phyloP scores from a whole-genome alignment of 768 basidiomycete species.

The Pisolithus microcarpus region DNA sequence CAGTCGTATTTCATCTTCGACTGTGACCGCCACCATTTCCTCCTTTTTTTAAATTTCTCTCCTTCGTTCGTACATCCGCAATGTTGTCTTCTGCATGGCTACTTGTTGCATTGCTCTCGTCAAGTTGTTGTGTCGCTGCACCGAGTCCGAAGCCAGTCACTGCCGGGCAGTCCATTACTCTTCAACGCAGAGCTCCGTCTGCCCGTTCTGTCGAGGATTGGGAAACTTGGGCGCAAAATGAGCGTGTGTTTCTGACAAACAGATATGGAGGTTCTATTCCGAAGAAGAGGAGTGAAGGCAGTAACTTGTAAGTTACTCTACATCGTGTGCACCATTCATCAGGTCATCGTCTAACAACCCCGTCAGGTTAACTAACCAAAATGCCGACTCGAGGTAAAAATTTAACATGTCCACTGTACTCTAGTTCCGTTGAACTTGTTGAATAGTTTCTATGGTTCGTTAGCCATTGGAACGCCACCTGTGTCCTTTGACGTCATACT shows the following conservation, averaged over 20 bases:
- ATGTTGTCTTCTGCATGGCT: slow-evolving; percentile 13
- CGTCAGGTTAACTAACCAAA: slow-evolving; percentile 59
- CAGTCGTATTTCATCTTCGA: neutral
- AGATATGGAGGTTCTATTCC: slow-evolving; percentile 39
- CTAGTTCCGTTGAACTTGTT: slow-evolving; percentile 1
- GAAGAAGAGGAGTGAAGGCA: slow-evolving; percentile 40
- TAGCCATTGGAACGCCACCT: slow-evolving; percentile 80
- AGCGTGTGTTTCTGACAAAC: slow-evolving; percentile 34
- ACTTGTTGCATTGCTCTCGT: slow-evolving; percentile 4
- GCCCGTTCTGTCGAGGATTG: slow-evolving; percentile 31
- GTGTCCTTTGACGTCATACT: slow-evolving; percentile 77
- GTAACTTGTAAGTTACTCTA: slow-evolving; percentile 38
- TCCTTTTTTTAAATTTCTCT: neutral
- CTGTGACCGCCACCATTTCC: neutral
- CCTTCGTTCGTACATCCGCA: neutral
- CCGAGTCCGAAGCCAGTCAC: slow-evolving; percentile 3
- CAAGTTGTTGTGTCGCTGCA: slow-evolving; percentile 12
- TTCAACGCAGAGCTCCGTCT: slow-evolving; percentile 11
- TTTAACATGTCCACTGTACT: slow-evolving; percentile 14
- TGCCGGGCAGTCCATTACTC: slow-evolving; percentile 19
- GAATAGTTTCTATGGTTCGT: slow-evolving; percentile 60
- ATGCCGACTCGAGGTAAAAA: slow-evolving; percentile 54
- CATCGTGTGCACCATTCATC: neutral
- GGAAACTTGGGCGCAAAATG: slow-evolving; percentile 48
- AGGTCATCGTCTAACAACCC: neutral